Conservation (phyloP, 1,284 basidiomycete species). For the Ustanciosporium gigantosporum region DNA sequence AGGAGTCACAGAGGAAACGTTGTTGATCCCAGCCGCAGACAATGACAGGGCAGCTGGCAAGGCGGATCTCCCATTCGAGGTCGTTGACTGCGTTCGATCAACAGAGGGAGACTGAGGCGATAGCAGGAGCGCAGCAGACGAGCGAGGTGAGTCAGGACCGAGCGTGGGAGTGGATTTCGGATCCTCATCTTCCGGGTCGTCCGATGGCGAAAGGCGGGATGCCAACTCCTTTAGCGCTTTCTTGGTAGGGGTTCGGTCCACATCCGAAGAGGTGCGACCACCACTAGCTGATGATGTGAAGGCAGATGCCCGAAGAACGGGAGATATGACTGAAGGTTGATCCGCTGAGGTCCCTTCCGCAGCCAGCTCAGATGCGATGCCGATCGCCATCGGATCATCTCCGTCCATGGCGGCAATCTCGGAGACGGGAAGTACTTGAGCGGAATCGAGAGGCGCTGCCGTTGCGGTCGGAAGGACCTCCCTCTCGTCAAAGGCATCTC, state of each 20-base stretch:
- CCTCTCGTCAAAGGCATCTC: too few species aligned
- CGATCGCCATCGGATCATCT: too few species aligned
- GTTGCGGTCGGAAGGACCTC: too few species aligned
- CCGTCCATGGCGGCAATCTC: too few species aligned
- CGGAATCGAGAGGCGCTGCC: too few species aligned
- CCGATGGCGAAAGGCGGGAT: too few species aligned
- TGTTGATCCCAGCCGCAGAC: not conserved
- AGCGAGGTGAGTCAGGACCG: constrained; percentile 5
- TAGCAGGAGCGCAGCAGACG: constrained; percentile 8
- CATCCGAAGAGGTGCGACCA: constrained; percentile 6
- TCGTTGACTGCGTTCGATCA: too few species aligned
- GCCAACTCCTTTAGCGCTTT: not conserved
- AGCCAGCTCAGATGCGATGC: constrained; percentile 3
- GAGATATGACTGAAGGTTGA: constrained; percentile 15
- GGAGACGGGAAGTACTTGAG: too few species aligned
- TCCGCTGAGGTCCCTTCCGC: constrained; percentile 5
- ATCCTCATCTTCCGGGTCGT: constrained; percentile 3
- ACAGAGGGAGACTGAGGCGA: constrained; percentile 30
- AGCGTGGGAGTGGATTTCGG: constrained; percentile 13
- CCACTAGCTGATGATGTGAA: not conserved
- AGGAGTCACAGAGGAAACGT: not conserved
- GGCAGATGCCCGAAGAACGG: not conserved
- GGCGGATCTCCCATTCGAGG: too few species aligned
- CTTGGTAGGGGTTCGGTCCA: constrained; percentile 36
- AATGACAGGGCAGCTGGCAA: too few species aligned